Evolutionary conservation across 192 early-diverging fungal species (phyloP).

Genomic region (Ambispora gerdemannii): DNA sequence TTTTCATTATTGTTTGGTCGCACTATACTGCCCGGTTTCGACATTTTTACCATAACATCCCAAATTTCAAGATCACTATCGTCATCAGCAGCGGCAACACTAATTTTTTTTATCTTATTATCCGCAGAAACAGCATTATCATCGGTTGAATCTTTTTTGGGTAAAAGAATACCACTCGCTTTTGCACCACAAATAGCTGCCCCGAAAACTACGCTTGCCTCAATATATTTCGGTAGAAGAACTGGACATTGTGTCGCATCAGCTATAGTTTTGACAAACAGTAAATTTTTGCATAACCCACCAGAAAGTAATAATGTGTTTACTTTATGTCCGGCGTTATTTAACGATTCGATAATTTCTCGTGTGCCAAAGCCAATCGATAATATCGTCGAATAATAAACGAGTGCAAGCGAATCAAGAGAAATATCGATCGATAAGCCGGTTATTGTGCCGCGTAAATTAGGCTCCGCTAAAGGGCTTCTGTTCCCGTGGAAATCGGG

Average conservation of each 20-base stretch:
- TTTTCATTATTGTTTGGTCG: conserved; percentile 39
- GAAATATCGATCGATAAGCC: conserved; percentile 53
- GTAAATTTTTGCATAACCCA: conserved; percentile 57
- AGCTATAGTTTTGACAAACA: conserved; percentile 61
- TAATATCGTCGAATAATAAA: conserved; percentile 59
- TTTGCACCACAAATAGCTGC: conserved; percentile 64
- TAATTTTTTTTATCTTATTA: not conserved
- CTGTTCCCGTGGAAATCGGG: conserved; percentile 82
- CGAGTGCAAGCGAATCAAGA: conserved; percentile 47
- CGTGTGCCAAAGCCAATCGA: conserved; percentile 64
- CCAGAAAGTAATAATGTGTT: conserved; percentile 62
- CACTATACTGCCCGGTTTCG: conserved; percentile 44
- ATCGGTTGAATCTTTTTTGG: conserved; percentile 20
- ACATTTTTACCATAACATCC: conserved; percentile 55
- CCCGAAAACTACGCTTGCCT: conserved; percentile 64
- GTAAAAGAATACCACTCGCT: conserved; percentile 37
- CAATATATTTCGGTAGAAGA: conserved; percentile 49
- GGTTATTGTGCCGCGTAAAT: conserved; percentile 53
- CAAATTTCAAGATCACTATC: conserved; percentile 24
- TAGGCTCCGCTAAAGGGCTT: conserved; percentile 65
- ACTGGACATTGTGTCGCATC: conserved; percentile 55
- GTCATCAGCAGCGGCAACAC: too few relatives aligned
- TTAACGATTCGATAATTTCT: conserved; percentile 57
- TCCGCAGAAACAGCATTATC: not conserved
- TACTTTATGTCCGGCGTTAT: conserved; percentile 49